Evolutionary conservation across 116 monocot species (phyloP), one percentile per base, ranked within the genome.

Genomic region (Cymodocea nodosa): DNA sequence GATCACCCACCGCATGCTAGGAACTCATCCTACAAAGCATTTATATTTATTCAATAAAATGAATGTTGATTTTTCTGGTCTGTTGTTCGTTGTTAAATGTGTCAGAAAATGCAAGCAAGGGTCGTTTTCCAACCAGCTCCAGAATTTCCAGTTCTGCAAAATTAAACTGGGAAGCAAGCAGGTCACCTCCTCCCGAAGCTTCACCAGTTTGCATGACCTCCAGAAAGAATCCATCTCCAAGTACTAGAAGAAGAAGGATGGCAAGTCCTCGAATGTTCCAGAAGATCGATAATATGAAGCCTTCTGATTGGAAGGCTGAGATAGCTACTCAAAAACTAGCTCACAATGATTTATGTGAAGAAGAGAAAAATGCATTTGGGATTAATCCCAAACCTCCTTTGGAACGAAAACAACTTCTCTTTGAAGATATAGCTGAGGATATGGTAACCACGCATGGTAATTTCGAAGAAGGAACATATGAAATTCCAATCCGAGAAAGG

Each of bases 111-210:
- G 54, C 50, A 18, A 82, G 50, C 73, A 75, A 75, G 50, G 30
- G 30, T 30, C 3, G 30, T 30, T 30, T 30, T 30, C 30, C 30
- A 30, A 6, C 54, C 15, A 71, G 70, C 66, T 80, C 82, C 5
- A 66, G 65, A 59, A 78, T 59, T 50, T 77, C 68, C 25, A 69
- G 50, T 53, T 70, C 77, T n/a, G 74, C 75, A 35, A 53, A 39
- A 50, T 82, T 73, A 39, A 53, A 23, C 6, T 30, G 30, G 1
- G 30, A 1, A 30, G 30, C 30, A 1, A 30, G 30, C 65, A 80
- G 80, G 73, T 85, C 84, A 14, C 84, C 90, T 60, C 84, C 89
- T 0, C 76, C 81, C 14, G 69, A 69, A 74, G 78, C 82, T 50
- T 75, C 80, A 12, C 79, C 83, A 15, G 73, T 72, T 66, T 22